These are phyloP conservation scores for Leptographium procerum DNA, from an alignment of 2,329 filamentous ascomycete species.

Conservation along the genomic window DNA sequence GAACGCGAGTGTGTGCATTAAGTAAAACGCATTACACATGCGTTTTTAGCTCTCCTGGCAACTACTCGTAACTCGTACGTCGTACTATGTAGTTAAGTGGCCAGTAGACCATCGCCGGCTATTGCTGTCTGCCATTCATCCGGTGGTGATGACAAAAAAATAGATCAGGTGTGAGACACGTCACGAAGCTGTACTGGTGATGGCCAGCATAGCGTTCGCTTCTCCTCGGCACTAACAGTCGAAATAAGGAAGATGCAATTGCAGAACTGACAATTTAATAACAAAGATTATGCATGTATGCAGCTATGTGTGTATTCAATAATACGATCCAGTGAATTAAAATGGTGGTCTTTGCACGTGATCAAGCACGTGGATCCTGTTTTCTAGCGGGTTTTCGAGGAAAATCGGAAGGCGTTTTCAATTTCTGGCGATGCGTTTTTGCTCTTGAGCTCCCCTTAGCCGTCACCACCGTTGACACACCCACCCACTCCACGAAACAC, in stretches of 20 bases:
- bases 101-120: background rate
- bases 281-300: background rate
- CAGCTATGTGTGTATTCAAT: background rate
- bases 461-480: background rate
- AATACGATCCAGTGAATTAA: background rate
- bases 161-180: background rate
- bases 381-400: background rate
- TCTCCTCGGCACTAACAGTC: background rate
- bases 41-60: background rate
- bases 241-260: too few species aligned
- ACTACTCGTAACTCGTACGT: too few species aligned
- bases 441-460: constrained; percentile 3
- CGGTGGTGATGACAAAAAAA: background rate
- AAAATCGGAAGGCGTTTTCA: constrained; percentile 5
- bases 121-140: background rate
- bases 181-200: background rate
- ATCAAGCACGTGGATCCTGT: background rate
- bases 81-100: too few species aligned
- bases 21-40: background rate
- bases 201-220: background rate
- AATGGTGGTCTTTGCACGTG: background rate
- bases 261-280: too few species aligned
- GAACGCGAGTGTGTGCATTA: background rate
- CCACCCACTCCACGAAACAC: background rate
- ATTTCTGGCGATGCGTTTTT: constrained; percentile 8